These are phyloP conservation scores for Beauveria varroae DNA, from an alignment of 2,329 filamentous ascomycete species.

Conservation along the genomic window DNA sequence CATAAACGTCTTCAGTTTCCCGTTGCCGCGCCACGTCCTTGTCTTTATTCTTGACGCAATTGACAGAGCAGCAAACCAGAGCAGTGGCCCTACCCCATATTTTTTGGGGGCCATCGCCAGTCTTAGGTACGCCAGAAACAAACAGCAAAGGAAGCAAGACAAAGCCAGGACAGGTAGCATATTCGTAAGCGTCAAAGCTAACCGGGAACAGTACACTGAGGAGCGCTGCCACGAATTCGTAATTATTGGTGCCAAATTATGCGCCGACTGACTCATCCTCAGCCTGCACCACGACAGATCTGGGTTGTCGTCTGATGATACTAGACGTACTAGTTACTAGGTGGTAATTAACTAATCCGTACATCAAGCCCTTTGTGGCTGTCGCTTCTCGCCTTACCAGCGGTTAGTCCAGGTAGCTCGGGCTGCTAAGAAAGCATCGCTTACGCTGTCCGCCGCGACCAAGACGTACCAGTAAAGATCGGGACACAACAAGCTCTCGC, in stretches of 20 bases:
- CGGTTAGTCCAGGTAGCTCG: no score
- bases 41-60: background rate
- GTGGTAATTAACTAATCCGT: no score
- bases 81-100: background rate
- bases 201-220: background rate
- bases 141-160: background rate
- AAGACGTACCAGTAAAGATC: no score
- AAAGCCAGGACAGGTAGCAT: background rate
- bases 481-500: background rate
- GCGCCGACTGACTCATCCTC: background rate
- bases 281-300: background rate
- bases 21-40: background rate
- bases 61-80: background rate
- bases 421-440: no score
- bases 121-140: background rate
- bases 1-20: background rate
- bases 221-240: background rate
- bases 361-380: background rate
- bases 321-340: background rate
- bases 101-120: conserved; percentile 4
- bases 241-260: background rate
- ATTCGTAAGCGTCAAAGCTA: background rate
- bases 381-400: no score
- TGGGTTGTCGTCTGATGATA: background rate
- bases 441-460: no score